Base-by-base conservation (phyloP, 352 stramenopile species). In the Globisporangium cystogenes region DNA sequence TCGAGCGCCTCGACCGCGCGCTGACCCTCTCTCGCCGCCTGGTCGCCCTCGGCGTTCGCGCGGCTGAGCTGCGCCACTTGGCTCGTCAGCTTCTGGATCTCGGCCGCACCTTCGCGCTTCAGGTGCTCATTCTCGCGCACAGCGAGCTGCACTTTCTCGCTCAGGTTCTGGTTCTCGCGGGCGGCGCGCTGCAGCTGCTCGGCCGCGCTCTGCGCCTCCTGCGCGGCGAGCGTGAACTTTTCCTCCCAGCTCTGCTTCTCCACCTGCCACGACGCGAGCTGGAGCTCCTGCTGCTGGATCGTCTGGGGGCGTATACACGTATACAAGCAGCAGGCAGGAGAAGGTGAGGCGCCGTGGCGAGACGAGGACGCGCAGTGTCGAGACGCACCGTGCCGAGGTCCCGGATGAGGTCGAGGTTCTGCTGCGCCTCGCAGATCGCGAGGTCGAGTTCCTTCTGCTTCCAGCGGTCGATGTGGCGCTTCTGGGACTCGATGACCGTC, bases 391-490 rank as follows among this genome's bases (percentile, higher is more conserved):
- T 57, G 47, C 73, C 73, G 4, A 92, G 60, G 24, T 86, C 64
- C 21, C 48, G 46, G 24, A 87, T 82, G 12, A 87, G 41, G 46
- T 87, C 76, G 24, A 89, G 51, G 43, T 82, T 87, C 46, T 87
- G 69, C 47, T 90, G 70, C 1, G 68, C 59, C 44, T 90, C 82
- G 14, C 70, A 80, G 57, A 90, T 91, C 24, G 81, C 78, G 45
- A 90, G 59, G 36, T 93, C 80, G 43, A 90, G 59, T 46, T 91
- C 82, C 63, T 89, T 89, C 53, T 82, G 68, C 70, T 93, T 93
- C 82, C 82, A 93, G 23, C 74, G 76, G 51, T 93, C 80, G 33
- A 90, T 91, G 45, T 93, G 76, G 42, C 78, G 70, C 65, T 93
- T 93, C 63, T 93, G 82, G 18, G 77, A 88, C 72, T 93, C 80